These are phyloP conservation scores for Penicillium sp. DNA, from an alignment of 2,329 filamentous ascomycete genomes.

Conservation along the genomic window DNA sequence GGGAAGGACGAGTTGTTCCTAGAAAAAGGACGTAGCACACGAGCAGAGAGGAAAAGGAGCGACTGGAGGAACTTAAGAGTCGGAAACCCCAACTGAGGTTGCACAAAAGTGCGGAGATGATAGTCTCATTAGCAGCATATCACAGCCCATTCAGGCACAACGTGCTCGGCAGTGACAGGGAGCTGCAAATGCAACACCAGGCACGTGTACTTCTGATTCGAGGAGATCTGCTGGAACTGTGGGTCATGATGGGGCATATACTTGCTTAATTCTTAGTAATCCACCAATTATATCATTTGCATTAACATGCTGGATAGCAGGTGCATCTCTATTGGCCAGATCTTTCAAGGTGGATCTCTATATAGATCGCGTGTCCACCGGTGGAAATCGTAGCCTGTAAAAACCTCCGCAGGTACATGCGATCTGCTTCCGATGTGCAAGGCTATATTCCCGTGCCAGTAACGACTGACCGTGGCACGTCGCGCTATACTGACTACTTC, in stretches of 20 bases:
- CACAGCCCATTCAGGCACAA: slow-evolving; percentile 19
- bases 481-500: too few relatives aligned
- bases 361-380: too few relatives aligned
- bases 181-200: slow-evolving; percentile 7
- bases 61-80: slow-evolving; percentile 5
- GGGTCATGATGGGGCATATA: background rate
- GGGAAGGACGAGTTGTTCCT: background rate
- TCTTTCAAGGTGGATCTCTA: background rate
- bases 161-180: slow-evolving; percentile 19
- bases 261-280: slow-evolving; percentile 11
- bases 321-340: background rate
- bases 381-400: too few relatives aligned
- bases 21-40: background rate
- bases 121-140: slow-evolving; percentile 1
- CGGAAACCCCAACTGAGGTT: background rate
- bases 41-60: background rate
- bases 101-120: slow-evolving; percentile 10
- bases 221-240: slow-evolving; percentile 3
- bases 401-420: too few relatives aligned
- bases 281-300: slow-evolving; percentile 4
- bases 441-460: too few relatives aligned
- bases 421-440: too few relatives aligned
- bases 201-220: slow-evolving; percentile 25
- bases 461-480: too few relatives aligned
- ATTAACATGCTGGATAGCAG: slow-evolving; percentile 1